phyloP scores from a whole-genome alignment of 2,329 filamentous ascomycete genomes.

The Akanthomyces dipterigenus region DNA sequence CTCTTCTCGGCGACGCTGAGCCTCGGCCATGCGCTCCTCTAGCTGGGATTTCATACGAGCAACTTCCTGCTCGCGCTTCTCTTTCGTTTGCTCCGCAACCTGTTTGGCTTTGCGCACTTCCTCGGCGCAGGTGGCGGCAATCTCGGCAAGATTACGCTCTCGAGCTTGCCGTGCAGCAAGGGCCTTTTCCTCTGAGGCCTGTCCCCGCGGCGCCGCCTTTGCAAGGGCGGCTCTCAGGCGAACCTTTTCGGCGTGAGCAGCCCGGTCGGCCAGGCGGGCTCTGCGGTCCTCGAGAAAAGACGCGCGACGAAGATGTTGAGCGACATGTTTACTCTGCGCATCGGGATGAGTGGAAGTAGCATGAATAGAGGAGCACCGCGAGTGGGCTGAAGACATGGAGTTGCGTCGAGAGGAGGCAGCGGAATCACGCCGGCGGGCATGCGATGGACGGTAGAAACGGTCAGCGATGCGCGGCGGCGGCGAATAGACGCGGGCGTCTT shows the following conservation, averaged over 20 bases:
- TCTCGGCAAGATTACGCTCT: slow-evolving; percentile 75
- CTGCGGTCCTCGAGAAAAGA: slow-evolving; percentile 77
- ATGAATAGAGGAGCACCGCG: slow-evolving; percentile 55
- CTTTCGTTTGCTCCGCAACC: slow-evolving; percentile 74
- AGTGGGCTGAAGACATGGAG: slow-evolving; percentile 70
- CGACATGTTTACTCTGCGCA: slow-evolving; percentile 70
- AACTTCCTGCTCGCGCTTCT: slow-evolving; percentile 69
- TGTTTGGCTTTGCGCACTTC: slow-evolving; percentile 78
- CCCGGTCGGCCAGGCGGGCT: slow-evolving; percentile 70
- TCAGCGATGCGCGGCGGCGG: slow-evolving; percentile 73
- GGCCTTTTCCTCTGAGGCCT: slow-evolving; percentile 67
- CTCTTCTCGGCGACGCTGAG: slow-evolving; percentile 63
- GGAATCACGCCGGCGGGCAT: slow-evolving; percentile 64
- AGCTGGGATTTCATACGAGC: slow-evolving; percentile 64
- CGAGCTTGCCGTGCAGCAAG: slow-evolving; percentile 71
- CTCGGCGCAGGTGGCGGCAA: slow-evolving; percentile 73
- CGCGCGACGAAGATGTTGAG: slow-evolving; percentile 71
- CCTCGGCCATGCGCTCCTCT: slow-evolving; percentile 73
- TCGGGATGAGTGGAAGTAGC: slow-evolving; percentile 44
- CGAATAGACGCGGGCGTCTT: slow-evolving; percentile 38
- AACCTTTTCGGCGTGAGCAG: slow-evolving; percentile 78
- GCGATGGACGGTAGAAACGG: slow-evolving; percentile 64
- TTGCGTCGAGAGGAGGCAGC: slow-evolving; percentile 74
- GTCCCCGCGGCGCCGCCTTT: slow-evolving; percentile 61
- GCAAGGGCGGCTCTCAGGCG: slow-evolving; percentile 67